Conservation (phyloP, 441 rosid genomes). For the Macaranga tanarius region DNA sequence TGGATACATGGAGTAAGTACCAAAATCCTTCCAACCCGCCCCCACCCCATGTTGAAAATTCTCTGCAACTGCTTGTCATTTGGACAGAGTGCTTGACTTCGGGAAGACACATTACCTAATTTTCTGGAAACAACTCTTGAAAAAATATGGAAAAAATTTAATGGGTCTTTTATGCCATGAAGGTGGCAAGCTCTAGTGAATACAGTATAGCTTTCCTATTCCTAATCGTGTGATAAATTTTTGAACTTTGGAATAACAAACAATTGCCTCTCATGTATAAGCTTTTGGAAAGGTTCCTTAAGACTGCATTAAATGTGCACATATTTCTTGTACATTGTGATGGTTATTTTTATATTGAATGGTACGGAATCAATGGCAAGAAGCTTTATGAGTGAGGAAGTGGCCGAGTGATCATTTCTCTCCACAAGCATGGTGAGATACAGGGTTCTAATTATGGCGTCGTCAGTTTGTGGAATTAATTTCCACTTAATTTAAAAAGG, state of each 20-base stretch:
- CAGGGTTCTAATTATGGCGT: too few relatives aligned
- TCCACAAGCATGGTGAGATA: too few relatives aligned
- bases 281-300: background rate
- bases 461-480: too few relatives aligned
- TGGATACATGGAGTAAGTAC: constrained; percentile 78
- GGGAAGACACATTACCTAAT: background rate
- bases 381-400: too few relatives aligned
- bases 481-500: too few relatives aligned
- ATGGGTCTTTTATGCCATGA: background rate
- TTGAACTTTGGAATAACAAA: background rate
- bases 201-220: background rate
- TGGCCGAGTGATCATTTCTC: too few relatives aligned
- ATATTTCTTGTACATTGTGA: background rate
- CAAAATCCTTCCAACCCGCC: too few relatives aligned
- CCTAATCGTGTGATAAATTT: background rate
- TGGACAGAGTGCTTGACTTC: background rate
- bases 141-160: too few relatives aligned
- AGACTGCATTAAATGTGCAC: background rate
- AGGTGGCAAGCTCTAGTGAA: background rate
- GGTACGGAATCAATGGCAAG: background rate
- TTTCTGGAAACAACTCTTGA: too few relatives aligned
- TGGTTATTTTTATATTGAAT: too few relatives aligned
- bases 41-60: background rate
- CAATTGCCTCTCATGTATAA: too few relatives aligned
- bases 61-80: background rate